Evolutionary conservation across 2,329 filamentous ascomycete species (phyloP), one percentile per base, ranked within the genome.

Genomic region (Fusarium falciforme): DNA sequence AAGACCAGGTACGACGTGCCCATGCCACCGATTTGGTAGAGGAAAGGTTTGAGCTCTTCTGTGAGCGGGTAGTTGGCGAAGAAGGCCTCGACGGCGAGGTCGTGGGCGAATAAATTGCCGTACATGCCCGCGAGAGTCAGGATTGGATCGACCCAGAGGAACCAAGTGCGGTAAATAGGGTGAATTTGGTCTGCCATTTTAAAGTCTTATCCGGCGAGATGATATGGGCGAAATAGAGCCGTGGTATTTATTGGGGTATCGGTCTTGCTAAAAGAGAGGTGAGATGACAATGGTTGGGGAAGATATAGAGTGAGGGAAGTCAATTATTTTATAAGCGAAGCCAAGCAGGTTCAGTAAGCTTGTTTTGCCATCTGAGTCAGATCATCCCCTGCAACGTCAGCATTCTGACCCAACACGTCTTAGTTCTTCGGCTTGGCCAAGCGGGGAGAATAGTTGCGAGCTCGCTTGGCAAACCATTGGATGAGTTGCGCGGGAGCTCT

Each of bases 21-120:
- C 75, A 78, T 71, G 20, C 76, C 76, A 16, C 68, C 76, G n/a
- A 78, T 76, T 40, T 76, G 74, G n/a, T 75, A 78, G 14, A 78
- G 27, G 12, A 77, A 77, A 2, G 66, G 65, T 5, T 61, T 64
- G n/a, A 76, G 61, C 16, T 64, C 58, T 12, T 68, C 71, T 3
- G 67, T 71, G 5, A 61, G 65, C 16, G 60, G 60, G 20, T 63
- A 60, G 6, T 65, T 47, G 1, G 25, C 5, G 31, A 75, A 71
- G 29, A 76, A 74, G 4, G 73, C 67, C n/a, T 57, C 35, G 6
- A 65, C 60, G 10, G 73, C 67, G 9, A 73, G 55, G 2, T 73
- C 11, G 25, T 77, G 74, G 42, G 74, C 62, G 36, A 77, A 54
- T 16, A 78, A 25, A 22, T 74, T 77, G 16, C 6, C 66, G 17